Evolutionary conservation across 2,329 filamentous ascomycete genomes (phyloP), one percentile per base, ranked within the genome.

Genomic region (Podosphaera aphanis): DNA sequence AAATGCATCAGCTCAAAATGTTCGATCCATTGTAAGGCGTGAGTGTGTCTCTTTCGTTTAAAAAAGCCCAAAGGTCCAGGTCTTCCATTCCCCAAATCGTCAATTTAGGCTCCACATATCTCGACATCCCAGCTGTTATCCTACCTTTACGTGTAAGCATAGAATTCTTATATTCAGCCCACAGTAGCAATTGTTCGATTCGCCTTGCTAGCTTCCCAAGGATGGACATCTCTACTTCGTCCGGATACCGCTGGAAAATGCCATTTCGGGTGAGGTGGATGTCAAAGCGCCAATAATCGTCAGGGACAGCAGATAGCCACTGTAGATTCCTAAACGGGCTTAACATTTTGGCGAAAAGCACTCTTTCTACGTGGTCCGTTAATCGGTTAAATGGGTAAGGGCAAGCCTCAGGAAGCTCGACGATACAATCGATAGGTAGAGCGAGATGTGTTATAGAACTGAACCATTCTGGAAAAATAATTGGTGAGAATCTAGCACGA

Each of bases 261-360:
- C 41, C 41, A 31, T 8, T 16, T 8, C n/a, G n/a, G 18, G 25
- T 31, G 11, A 43, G 19, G 2, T 29, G 13, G 13, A 43, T 43
- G 15, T 43, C 23, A 4, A 43, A 18, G 10, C 19, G 41, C 41
- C 41, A 43, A 31, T 43, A 43, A 18, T 33, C 23, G 16, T 42
- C 39, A 11, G 41, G 23, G 15, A 43, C 16, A 5, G 41, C 41
- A 21, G 21, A 43, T 16, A 43, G 16, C 5, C 19, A 5, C 5
- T 19, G 25, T 18, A 43, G 13, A 33, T 16, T 33, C 7, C 11
- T 7, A 11, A 43, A 43, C 3, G 41, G 41, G 11, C 21, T 21
- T 13, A 43, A 11, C 41, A 43, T 43, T 19, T 43, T 43, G n/a
- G 41, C 23, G 13, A 43, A 43, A n/a, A 43, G 41, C 7, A 25